Base-by-base conservation (phyloP, 768 basidiomycete genomes). In the Tricholomella constricta region DNA sequence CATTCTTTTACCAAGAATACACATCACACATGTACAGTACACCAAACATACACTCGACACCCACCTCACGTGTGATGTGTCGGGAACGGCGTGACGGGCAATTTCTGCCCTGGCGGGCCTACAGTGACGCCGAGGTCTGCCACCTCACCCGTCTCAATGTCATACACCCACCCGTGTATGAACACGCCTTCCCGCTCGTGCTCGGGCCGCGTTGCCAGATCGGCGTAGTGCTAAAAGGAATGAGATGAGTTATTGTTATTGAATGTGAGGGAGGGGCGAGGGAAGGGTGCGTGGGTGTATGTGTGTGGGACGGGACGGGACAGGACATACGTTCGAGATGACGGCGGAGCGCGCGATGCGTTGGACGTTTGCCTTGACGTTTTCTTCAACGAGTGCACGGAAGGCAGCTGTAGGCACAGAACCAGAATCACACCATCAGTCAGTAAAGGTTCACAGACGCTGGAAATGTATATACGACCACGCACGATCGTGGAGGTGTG, bases 301-400 rank as follows among this genome's bases (percentile, higher is more conserved):
- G 22, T 5, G n/a, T 12, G 40, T 9, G 22, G n/a, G 15, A 22
- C 2, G 22, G 26, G 10, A n/a, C n/a, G 26, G 19, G 12, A 49
- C 19, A 22, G 20, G 20, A 32, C 37, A n/a, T 55, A 66, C 65
- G 12, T 58, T 61, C 6, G 57, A 26, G 19, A 67, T 60, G 2
- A 67, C 53, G 0, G 35, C 35, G 19, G 60, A 62, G 7, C 44
- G 49, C 2, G 61, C 58, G 17, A 67, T 55, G 6, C 60, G 51
- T n/a, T 47, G 51, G 6, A 67, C 66, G 20, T 63, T 61, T 3
- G 55, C 58, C 42, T 63, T 76, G 11, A 76, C 72, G 34, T 77
- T 76, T 51, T 77, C 75, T 51, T 78, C 76, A 3, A 78, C 72
- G 5, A 78, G 69, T 0, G 75, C 76, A 29, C 75, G 69, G 62